Base-by-base conservation (phyloP, 345 rosid genomes). In the Barbarea vulgaris region DNA sequence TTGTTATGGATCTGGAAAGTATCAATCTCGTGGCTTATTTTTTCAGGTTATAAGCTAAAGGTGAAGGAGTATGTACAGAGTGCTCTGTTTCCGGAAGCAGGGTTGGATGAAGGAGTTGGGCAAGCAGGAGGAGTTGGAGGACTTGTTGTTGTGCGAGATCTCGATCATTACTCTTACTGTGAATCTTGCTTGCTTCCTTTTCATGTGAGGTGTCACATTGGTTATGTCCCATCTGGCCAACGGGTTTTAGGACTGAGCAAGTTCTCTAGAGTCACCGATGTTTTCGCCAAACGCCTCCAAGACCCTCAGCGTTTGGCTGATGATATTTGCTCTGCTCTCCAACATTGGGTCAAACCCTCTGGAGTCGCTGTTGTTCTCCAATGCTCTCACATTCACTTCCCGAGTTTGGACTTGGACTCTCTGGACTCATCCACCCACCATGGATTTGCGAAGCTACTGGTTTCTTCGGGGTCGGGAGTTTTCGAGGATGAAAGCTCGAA, bases 111-210 rank as follows among this genome's bases (percentile, higher is more conserved):
- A 67, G 85, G 81, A 34, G 73, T 83, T 36, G 99, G 97, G 34
- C 89, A 82, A 75, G 98, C 93, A 1, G 96, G 97, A 44, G 98
- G 98, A 73, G 93, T 79, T 3, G 97, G 96, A 47, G 98, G 98
- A 64, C 88, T 88, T 41, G 99, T 96, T 70, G 78, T 89, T 58
- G 98, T 96, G 58, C 82, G 93, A 74, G 99, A 89, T 75, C 87
- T 93, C 14, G 91, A 96, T 58, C 86, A 87, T 18, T 96, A 88
- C 87, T 93, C 98, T 22, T 93, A 86, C 65, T 96, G 97, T 5
- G 97, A 93, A 70, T 86, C 91, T 25, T 96, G 99, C 83, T 78
- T 96, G 90, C 91, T 89, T 36, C 98, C 99, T 0, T 89, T 96
- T 74, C 96, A 93, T 62, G 82, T 96, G 30, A 88, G 82, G 74